A percentile compares a stretch with the other conserved stretches of the same genome.
Evolutionary conservation across 495 filamentous ascomycete species (phyloP).

Genomic region (Xylaria curta): DNA sequence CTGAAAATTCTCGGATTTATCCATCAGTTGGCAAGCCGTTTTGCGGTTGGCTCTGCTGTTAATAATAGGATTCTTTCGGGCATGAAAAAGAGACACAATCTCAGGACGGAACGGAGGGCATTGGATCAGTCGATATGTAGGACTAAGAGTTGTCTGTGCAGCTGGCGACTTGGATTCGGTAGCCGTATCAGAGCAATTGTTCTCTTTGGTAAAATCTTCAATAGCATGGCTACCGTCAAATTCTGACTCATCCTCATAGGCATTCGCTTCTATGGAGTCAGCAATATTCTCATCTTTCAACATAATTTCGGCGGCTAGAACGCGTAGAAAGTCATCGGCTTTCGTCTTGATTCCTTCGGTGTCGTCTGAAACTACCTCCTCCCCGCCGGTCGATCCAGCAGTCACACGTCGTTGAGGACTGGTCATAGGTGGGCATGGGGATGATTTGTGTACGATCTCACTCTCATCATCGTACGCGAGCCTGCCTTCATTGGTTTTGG

Average conservation of each 20-base stretch:
- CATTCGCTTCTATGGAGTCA: not conserved
- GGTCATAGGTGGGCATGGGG: not conserved
- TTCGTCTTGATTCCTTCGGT: not conserved
- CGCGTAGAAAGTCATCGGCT: conserved; percentile 7
- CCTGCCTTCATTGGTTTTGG: conserved; percentile 28
- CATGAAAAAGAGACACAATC: conserved; percentile 16
- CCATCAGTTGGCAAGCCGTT: conserved; percentile 25
- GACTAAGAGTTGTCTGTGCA: not conserved
- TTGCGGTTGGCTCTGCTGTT: conserved; percentile 10
- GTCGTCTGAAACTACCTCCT: not conserved
- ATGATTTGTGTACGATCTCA: conserved; percentile 3
- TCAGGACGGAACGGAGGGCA: conserved; percentile 18
- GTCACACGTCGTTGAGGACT: not conserved
- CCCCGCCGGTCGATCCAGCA: not conserved
- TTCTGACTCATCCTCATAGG: not conserved
- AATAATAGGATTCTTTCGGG: conserved; percentile 16
- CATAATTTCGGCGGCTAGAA: conserved; percentile 18
- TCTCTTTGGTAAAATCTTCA: not conserved
- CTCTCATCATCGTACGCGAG: conserved; percentile 34
- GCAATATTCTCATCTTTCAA: not conserved
- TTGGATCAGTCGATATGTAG: conserved; percentile 6
- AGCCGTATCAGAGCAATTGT: not conserved
- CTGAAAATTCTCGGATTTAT: not conserved
- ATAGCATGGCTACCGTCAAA: not conserved
- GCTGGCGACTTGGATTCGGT: not conserved